Base-by-base conservation (phyloP, 2,329 filamentous ascomycete species). In the Phaeosphaeria sp. region DNA sequence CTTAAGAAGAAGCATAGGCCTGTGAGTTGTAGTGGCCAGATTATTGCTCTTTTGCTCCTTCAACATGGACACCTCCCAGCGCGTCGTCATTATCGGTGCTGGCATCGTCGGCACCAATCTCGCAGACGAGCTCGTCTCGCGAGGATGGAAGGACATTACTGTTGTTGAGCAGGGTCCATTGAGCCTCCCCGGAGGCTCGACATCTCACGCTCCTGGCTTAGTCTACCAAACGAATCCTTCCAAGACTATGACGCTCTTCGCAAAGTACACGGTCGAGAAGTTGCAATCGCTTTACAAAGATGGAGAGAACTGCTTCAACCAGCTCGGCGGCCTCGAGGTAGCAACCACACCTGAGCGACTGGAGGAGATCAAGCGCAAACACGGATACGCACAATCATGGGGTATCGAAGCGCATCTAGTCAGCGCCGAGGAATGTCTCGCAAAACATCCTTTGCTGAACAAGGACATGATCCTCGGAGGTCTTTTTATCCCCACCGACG, bases 81-180 rank as follows among this genome's bases (percentile, higher is more conserved):
- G 65, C 76, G 80, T 64, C 87, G 68, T 74, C 24, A 73, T 74
- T 24, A 73, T 74, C 58, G 87, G 87, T 39, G 87, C 87, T 50
- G 87, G 87, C 48, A 88, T 89, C 56, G 87, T 89, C 56, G 87
- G 87, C 47, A 81, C 82, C 56, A 89, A 89, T 58, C 75, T 89
- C 49, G 87, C 87, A 49, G 87, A 89, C 65, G 87, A 89, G 79
- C 81, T 89, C 66, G 80, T 86, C 63, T 79, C 80, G 22, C 82
- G 85, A 66, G 87, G 87, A 78, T 89, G 87, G 86, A 82, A 72
- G 53, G 75, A 88, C 71, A 86, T 89, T 71, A 89, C 86, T 18
- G 86, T 89, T 49, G 76, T 89, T 60, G 87, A 89, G 62, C 87
- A 89, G 72, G 87, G 87, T 0, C 87, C 87, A 2, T 71, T 89